Percentiles rank a stretch among this genome's conserved stretches.
These are phyloP conservation scores for Talaromyces sp. DNA, from an alignment of 2,329 filamentous ascomycete genomes.

Conservation along the genomic window DNA sequence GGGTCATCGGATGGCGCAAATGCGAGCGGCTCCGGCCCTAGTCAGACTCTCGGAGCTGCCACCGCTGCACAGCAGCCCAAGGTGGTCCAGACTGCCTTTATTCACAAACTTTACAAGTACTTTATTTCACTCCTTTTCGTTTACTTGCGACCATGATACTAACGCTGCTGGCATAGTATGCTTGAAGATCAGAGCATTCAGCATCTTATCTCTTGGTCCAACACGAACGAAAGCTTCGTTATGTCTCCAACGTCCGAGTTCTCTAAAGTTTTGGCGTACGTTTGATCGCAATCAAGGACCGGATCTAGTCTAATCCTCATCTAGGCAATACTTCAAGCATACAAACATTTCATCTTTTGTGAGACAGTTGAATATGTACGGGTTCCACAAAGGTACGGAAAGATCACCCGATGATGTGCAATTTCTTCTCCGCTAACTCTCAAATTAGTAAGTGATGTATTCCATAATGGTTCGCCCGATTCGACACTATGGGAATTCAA, in stretches of 20 bases:
- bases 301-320: neutral
- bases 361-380: conserved; percentile 97
- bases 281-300: conserved; percentile 21
- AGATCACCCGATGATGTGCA: neutral
- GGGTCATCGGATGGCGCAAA: conserved; percentile 26
- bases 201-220: conserved; percentile 95
- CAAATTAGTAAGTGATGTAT: conserved; percentile 84
- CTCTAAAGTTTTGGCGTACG: conserved; percentile 94
- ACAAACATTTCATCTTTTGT: conserved; percentile 99
- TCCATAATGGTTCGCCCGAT: conserved; percentile 90
- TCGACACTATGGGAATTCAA: conserved; percentile 98
- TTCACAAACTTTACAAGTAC: conserved; percentile 98
- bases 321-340: conserved; percentile 96
- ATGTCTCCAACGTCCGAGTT: conserved; percentile 98
- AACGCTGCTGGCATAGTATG: conserved; percentile 61
- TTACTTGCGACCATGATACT: neutral
- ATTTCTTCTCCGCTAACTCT: neutral
- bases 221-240: conserved; percentile 91
- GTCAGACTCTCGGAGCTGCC: conserved; percentile 41
- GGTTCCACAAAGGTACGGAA: conserved; percentile 86
- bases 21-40: conserved; percentile 19
- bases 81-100: conserved; percentile 96
- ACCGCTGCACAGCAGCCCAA: conserved; percentile 79
- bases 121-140: conserved; percentile 23
- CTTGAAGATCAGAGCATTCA: conserved; percentile 89